Evolutionary conservation across 2,329 filamentous ascomycete genomes (phyloP).

Genomic region (Orbilia quercus): DNA sequence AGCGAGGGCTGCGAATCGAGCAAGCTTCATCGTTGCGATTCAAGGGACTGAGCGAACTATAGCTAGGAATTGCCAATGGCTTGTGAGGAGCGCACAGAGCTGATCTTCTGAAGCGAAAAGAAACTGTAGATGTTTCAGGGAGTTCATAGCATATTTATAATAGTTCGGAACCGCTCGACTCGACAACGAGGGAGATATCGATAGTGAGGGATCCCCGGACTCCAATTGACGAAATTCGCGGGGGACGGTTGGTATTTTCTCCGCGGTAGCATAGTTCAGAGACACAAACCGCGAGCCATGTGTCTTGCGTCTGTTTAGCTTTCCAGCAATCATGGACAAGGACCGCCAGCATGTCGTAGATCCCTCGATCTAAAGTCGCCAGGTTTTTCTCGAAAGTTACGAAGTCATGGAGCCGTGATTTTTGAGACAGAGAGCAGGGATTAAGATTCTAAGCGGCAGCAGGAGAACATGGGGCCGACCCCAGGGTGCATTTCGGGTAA

Average conservation of each 20-base stretch:
- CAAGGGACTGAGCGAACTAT: background rate
- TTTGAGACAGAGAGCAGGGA: too few species aligned
- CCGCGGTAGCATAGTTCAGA: conserved; percentile 19
- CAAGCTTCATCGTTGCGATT: conserved; percentile 45
- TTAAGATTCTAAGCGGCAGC: too few species aligned
- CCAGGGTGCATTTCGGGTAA: conserved; percentile 55
- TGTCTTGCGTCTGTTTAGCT: conserved; percentile 11
- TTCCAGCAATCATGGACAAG: conserved; percentile 46
- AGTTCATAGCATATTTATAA: conserved; percentile 42
- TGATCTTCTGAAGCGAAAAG: conserved; percentile 29
- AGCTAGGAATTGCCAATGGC: conserved; percentile 1
- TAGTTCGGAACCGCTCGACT: background rate
- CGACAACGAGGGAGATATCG: background rate
- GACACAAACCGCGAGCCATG: background rate
- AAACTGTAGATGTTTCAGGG: conserved; percentile 45
- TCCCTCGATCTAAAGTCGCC: conserved; percentile 13
- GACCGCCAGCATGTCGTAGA: conserved; percentile 16
- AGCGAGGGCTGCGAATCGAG: conserved; percentile 48
- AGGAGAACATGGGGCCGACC: conserved; percentile 29
- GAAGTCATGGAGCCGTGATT: background rate
- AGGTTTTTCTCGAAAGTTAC: background rate
- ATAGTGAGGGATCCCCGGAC: conserved; percentile 20
- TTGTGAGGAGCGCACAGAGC: conserved; percentile 37
- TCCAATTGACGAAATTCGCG: conserved; percentile 41
- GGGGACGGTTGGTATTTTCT: conserved; percentile 55